phyloP scores from a whole-genome alignment of 2,329 filamentous ascomycete genomes.

The Penicillium sp. region DNA sequence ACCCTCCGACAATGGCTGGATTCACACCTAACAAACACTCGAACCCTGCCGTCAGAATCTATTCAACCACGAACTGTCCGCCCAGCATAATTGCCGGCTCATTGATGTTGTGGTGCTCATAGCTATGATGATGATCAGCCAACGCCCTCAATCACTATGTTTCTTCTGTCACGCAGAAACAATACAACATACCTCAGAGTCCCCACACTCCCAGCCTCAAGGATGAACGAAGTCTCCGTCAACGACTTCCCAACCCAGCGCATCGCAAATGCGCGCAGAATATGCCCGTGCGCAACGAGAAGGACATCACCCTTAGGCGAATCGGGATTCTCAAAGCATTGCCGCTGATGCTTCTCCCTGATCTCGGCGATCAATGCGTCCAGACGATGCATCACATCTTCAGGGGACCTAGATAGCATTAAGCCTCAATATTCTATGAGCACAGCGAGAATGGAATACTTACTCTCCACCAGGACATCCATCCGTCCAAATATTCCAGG shows the following conservation, averaged over 20 bases:
- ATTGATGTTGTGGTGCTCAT: constrained; percentile 74
- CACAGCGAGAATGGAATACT: constrained; percentile 25
- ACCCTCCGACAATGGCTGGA: background rate
- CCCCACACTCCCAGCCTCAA: constrained; percentile 87
- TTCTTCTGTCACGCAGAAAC: background rate
- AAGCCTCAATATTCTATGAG: too few species aligned
- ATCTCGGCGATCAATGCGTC: constrained; percentile 78
- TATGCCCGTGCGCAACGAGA: constrained; percentile 87
- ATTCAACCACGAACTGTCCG: constrained; percentile 62
- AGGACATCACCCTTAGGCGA: constrained; percentile 64
- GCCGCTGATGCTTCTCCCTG: constrained; percentile 63
- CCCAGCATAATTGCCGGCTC: constrained; percentile 80
- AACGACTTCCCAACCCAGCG: constrained; percentile 77
- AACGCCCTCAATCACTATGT: background rate
- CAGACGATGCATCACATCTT: constrained; percentile 69
- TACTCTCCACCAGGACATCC: constrained; percentile 84
- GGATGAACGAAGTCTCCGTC: constrained; percentile 71
- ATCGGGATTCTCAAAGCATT: constrained; percentile 58
- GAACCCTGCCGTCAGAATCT: background rate
- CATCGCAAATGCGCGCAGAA: constrained; percentile 83
- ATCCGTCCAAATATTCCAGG: constrained; percentile 88
- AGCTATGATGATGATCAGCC: constrained; percentile 50
- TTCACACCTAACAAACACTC: background rate
- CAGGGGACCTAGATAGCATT: constrained; percentile 58
- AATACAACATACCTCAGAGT: constrained; percentile 63